These are phyloP conservation scores for Ceratocystis cubensis DNA, from an alignment of 2,329 filamentous ascomycete genomes.

Conservation along the genomic window DNA sequence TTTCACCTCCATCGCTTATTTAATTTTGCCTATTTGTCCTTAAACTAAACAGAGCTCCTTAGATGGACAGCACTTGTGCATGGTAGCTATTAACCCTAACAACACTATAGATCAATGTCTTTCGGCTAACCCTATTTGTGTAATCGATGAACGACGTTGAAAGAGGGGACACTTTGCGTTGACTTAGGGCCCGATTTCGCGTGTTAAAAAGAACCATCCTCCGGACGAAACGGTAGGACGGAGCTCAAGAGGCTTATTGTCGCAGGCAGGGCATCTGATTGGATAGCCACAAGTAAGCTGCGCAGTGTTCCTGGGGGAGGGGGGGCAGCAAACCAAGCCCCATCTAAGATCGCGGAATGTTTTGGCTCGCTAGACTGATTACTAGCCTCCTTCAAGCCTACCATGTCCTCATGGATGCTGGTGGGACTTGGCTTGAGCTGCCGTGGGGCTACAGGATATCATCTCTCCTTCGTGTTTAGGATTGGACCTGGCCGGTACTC, in stretches of 20 bases:
- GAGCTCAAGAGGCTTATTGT: background rate
- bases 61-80: too few species aligned
- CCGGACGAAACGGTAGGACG: background rate
- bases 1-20: background rate
- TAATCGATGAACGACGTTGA: conserved; percentile 10
- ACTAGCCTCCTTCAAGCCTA: background rate
- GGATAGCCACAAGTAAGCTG: background rate
- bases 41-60: background rate
- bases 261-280: background rate
- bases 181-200: background rate
- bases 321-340: background rate
- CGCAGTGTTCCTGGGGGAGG: background rate
- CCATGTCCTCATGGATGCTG: background rate
- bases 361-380: background rate
- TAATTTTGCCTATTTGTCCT: background rate
- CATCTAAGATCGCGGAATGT: background rate
- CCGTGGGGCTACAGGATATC: background rate
- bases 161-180: conserved; percentile 13
- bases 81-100: background rate
- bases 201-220: background rate
- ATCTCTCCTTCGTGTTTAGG: background rate
- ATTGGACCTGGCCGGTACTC: conserved; percentile 1
- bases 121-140: background rate
- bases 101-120: background rate
- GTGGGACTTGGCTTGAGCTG: conserved; percentile 6